Base-by-base conservation (phyloP, 345 rosid genomes). In the Ailanthus altissimus region DNA sequence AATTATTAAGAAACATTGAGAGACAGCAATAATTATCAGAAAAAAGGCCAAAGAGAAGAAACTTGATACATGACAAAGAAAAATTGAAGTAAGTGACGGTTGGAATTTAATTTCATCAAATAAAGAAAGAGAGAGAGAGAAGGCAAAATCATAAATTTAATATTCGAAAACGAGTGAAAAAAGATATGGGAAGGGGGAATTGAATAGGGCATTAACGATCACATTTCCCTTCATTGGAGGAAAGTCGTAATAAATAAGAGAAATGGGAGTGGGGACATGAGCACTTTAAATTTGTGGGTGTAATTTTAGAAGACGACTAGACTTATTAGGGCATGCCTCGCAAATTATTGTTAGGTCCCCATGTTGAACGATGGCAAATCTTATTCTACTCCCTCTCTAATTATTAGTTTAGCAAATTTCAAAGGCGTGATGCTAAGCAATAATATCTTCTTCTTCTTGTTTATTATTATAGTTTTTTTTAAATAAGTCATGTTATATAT, bases 221-320 rank as follows among this genome's bases (percentile, higher is more conserved):
- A 70, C 10, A 6, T 70, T 70, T 4, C 74, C 74, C 47, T 70
- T 70, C 1, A 36, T n/a, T 8, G 18, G 46, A 7, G 74, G 74
- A 23, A 70, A 54, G 28, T 43, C 4, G 21, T 4, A 15, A 20
- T 10, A 45, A 32, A 7, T 28, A 20, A 56, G 15, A 18, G 8
- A 72, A 9, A 42, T 2, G 15, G 57, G 7, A 36, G 65, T 63
- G 43, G 42, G 42, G 56, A 58, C 75, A 15, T 43, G 6, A 43
- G 11, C 7, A 13, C 67, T 8, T 58, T 58, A 58, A 43, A 58
- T 11, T 18, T 59, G 75, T 9, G 67, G 66, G 63, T 15, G n/a
- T 45, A 58, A 26, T 73, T 71, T 26, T 8, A 16, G 67, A 73
- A 15, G 25, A 25, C 23, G 67, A 58, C 42, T 1, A 28, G 16